A percentile compares a stretch with the other conserved stretches of the same genome.
Evolutionary conservation across 192 early-diverging fungal species (phyloP).

Genomic region (Pilaira anomala): DNA sequence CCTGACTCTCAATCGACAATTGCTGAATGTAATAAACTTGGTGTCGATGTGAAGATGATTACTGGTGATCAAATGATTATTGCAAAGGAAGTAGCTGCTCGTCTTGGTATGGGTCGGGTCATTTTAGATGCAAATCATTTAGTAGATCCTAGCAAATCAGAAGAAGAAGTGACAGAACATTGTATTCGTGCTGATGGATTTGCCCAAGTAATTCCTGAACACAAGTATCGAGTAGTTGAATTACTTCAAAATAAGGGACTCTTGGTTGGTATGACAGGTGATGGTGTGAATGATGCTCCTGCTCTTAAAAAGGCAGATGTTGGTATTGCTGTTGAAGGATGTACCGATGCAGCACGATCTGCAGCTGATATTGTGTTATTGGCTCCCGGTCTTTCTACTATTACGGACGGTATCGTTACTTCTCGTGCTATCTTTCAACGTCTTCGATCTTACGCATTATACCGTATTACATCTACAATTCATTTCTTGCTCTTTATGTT

Average conservation of each 20-base stretch:
- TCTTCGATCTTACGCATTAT: conserved; percentile 89
- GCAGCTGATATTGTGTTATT: conserved; percentile 96
- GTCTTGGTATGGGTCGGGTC: conserved; percentile 89
- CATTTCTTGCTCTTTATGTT: conserved; percentile 98
- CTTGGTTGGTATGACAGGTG: conserved; percentile 93
- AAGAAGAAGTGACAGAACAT: conserved; percentile 82
- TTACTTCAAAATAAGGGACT: conserved; percentile 84
- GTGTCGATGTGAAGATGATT: conserved; percentile 94
- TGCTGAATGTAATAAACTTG: conserved; percentile 76
- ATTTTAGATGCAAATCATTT: conserved; percentile 87
- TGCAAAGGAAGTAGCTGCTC: conserved; percentile 87
- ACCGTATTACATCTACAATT: conserved; percentile 94
- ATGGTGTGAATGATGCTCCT: conserved; percentile 87
- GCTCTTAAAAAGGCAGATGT: conserved; percentile 97
- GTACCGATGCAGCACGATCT: conserved; percentile 93
- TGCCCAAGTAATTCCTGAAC: conserved; percentile 96
- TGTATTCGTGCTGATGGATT: conserved; percentile 90
- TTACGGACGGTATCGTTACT: conserved; percentile 87
- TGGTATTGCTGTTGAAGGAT: conserved; percentile 94
- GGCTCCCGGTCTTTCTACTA: conserved; percentile 84
- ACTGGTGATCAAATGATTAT: conserved; percentile 95
- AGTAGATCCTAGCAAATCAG: conserved; percentile 70
- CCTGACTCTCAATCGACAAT: conserved; percentile 89
- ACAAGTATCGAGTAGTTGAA: conserved; percentile 98
- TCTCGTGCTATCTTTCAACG: conserved; percentile 94